These are phyloP conservation scores for Euphorbia lathyris DNA, from an alignment of 345 rosid species.

Conservation along the genomic window DNA sequence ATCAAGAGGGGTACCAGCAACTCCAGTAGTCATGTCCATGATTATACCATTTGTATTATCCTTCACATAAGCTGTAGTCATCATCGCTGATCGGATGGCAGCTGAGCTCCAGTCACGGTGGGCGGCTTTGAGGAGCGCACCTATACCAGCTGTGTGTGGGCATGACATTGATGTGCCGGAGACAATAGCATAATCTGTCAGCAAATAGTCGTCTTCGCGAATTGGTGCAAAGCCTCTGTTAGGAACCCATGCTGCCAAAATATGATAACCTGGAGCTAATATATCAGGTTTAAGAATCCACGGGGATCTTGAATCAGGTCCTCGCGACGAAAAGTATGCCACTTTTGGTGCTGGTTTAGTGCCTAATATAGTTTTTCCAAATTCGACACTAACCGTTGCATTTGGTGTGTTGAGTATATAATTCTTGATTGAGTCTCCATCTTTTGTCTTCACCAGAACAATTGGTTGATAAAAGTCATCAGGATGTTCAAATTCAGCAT, in stretches of 20 bases:
- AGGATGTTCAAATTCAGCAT: slow-evolving; percentile 14
- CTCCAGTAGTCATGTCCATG: slow-evolving; percentile 33
- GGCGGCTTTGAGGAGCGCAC: slow-evolving; percentile 35
- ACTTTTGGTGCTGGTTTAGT: slow-evolving; percentile 44
- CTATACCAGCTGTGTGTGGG: slow-evolving; percentile 43
- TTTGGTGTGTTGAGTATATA: slow-evolving; percentile 20
- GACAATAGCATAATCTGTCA: slow-evolving; percentile 31
- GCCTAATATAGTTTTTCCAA: slow-evolving; percentile 31
- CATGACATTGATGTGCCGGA: slow-evolving; percentile 52
- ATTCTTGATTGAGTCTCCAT: slow-evolving; percentile 29
- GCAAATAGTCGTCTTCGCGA: slow-evolving; percentile 28
- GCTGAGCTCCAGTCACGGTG: slow-evolving; percentile 44
- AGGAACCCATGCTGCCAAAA: slow-evolving; percentile 47
- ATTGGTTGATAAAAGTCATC: slow-evolving; percentile 25
- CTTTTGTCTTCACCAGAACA: slow-evolving; percentile 18
- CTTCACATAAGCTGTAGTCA: slow-evolving; percentile 35
- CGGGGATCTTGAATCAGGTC: slow-evolving; percentile 41
- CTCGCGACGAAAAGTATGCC: slow-evolving; percentile 38
- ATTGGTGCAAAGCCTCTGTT: slow-evolving; percentile 27
- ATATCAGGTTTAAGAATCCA: slow-evolving; percentile 48
- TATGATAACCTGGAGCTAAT: slow-evolving; percentile 43
- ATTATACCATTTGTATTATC: slow-evolving; percentile 29
- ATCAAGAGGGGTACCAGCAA: slow-evolving; percentile 43
- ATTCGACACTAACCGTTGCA: slow-evolving; percentile 26
- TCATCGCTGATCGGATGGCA: slow-evolving; percentile 50